Evolutionary conservation across 73 alveolate genomes (phyloP).

Genomic region (Symbiodinium natans): DNA sequence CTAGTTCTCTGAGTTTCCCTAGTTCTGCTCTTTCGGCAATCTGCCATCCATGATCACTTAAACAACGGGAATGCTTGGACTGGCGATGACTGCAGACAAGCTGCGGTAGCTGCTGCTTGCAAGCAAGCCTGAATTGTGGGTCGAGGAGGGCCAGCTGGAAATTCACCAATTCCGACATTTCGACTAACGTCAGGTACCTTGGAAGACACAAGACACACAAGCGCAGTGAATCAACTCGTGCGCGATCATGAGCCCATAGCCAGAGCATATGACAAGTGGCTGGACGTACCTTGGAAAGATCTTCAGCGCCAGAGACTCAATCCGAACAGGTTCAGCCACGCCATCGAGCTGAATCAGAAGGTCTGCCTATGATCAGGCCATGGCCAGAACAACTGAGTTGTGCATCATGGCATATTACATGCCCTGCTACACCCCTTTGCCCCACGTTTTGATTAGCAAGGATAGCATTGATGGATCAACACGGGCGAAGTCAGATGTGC

Average conservation of each 20-base stretch:
- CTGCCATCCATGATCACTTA: too few species aligned
- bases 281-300: constrained; percentile 74
- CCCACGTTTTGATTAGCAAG: too few species aligned
- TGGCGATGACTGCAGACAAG: background rate
- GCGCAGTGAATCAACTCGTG: background rate
- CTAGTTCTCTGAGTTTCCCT: too few species aligned
- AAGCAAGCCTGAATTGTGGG: background rate
- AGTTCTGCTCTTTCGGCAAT: too few species aligned
- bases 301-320: constrained; percentile 42
- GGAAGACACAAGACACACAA: background rate
- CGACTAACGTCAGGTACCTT: constrained; percentile 74
- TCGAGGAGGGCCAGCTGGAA: constrained; percentile 55
- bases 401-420: too few species aligned
- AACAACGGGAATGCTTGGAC: too few species aligned
- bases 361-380: background rate
- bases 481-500: too few species aligned
- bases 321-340: constrained; percentile 21
- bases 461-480: too few species aligned
- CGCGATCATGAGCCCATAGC: too few species aligned
- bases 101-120: background rate
- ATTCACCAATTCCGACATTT: constrained; percentile 65
- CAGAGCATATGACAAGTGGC: too few species aligned
- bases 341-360: constrained; percentile 52
- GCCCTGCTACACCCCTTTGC: too few species aligned
- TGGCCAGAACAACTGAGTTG: too few species aligned